Evolutionary conservation across 139 green algal species (phyloP).

Genomic region (Astrephomene gubernaculifera): DNA sequence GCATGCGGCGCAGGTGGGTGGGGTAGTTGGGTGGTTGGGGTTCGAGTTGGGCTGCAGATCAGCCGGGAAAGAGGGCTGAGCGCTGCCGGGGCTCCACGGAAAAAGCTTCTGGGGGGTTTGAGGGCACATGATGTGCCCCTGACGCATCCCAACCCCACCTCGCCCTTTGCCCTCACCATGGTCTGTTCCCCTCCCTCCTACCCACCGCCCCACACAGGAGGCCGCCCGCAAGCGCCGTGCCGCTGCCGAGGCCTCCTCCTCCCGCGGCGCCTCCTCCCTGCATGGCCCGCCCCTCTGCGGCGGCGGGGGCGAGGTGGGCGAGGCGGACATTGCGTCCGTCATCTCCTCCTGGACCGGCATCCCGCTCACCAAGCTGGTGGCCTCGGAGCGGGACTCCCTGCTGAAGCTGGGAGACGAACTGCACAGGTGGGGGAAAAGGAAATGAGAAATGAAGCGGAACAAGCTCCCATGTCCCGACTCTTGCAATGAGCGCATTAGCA

Average conservation of each 20-base stretch:
- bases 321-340: constrained; percentile 64
- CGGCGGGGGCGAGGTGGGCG: constrained; percentile 50
- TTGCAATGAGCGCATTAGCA: too few species aligned
- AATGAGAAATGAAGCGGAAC: too few species aligned
- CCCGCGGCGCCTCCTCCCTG: neutral
- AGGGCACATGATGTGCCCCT: too few species aligned
- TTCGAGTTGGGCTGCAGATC: neutral
- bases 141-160: too few species aligned
- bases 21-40: neutral
- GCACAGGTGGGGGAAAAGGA: constrained; percentile 25
- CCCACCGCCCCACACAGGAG: neutral
- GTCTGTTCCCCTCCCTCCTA: neutral
- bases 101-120: too few species aligned
- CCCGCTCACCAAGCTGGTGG: constrained; percentile 89
- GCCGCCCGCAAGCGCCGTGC: constrained; percentile 13
- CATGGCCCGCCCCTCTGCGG: too few species aligned
- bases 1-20: constrained; percentile 37
- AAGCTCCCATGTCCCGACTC: too few species aligned
- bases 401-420: constrained; percentile 58
- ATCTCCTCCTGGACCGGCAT: constrained; percentile 86
- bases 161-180: too few species aligned
- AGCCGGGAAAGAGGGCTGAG: neutral
- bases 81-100: too few species aligned
- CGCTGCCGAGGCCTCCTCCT: neutral
- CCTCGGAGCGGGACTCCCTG: constrained; percentile 90